Evolutionary conservation across 371 early-diverging fungal genomes (phyloP), one percentile per base, ranked within the genome.

Genomic region (Chytridium lagenaria): DNA sequence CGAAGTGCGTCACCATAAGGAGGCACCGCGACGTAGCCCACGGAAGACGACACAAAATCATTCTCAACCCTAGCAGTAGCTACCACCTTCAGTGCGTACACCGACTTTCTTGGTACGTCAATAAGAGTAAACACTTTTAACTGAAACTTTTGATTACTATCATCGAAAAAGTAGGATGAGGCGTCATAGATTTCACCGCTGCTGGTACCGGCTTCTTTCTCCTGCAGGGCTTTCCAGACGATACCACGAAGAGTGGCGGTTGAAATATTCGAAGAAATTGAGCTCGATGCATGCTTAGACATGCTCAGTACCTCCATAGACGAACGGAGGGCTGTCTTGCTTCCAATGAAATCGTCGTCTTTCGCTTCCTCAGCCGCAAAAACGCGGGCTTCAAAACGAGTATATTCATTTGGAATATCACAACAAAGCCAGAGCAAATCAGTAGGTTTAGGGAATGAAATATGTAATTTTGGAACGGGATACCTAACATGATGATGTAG

Each of bases 1-100:
- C 26, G 2, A 15, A 72, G 36, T 16, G 68, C 73, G 31, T 73
- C 73, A 7, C 73, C 73, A 37, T 73, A 73, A 15, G 19, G 61
- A 2, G 73, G 68, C n/a, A 73, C 26, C 16, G 59, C 50, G 59
- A 68, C 28, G 50, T 59, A 73, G 15, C 40, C 68, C 23, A 73
- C 61, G 26, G 55, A 26, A 30, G 12, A 23, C 49, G n/a, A 23
- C 10, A 52, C 50, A 15, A 30, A 36, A 5, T 26, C 36, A 12
- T 38, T 16, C 7, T 38, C 28, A 34, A 30, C 63, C 36, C 28
- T 10, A 2, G 15, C 7, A 16, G 36, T 33, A 3, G 28, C 15
- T 34, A 15, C 63, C 57, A 72, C 2, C 15, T 59, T 57, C 23
- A 72, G 23, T 2, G 51, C 72, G 38, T 66, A 68, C 1, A 72